Base-by-base conservation (phyloP, 176 grass and related monocot genomes). In the Puya raimondii region DNA sequence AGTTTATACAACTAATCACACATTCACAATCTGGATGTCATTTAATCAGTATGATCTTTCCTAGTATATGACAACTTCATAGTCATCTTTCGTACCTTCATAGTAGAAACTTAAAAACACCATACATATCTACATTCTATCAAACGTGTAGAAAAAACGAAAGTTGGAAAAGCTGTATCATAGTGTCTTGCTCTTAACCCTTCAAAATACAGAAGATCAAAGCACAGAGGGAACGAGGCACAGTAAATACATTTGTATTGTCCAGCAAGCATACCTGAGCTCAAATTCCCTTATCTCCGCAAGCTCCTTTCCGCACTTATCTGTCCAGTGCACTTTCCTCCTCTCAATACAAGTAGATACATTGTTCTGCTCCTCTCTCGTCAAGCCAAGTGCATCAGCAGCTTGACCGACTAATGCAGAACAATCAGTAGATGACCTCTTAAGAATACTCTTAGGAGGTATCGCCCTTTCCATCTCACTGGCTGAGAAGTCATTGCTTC, bases 291-390 rank as follows among this genome's bases (percentile, higher is more conserved):
- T 77, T 26, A 69, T 69, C 66, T 77, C 65, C 9, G 21, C 65
- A 63, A 77, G 75, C 47, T 77, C 75, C 26, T 77, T 77, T 61
- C 75, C 66, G 49, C 75, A 77, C 49, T 53, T 12, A 69, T 77
- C 75, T n/a, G 75, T 61, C 75, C 75, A 77, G 13, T 77, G 75
- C 13, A 77, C 51, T 50, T 61, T 77, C 75, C 65, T 77, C 27
- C 11, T 48, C 67, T 63, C 66, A 23, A 13, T 6, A 50, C 64
- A 54, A 7, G 13, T 11, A 23, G 50, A 23, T 2, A 49, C 47
- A 65, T 51, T 18, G 11, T 51, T 48, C 51, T 15, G 64, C 29
- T 20, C 48, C 25, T 67, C 50, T 54, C 23, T 66, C 5, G 22
- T 23, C 56, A 25, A 50, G 15, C 50, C 29, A 29, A n/a, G 20